A percentile compares a stretch with the other conserved stretches of the same genome.
phyloP scores from a whole-genome alignment of 768 basidiomycete species.

The Trametes sanguinea region DNA sequence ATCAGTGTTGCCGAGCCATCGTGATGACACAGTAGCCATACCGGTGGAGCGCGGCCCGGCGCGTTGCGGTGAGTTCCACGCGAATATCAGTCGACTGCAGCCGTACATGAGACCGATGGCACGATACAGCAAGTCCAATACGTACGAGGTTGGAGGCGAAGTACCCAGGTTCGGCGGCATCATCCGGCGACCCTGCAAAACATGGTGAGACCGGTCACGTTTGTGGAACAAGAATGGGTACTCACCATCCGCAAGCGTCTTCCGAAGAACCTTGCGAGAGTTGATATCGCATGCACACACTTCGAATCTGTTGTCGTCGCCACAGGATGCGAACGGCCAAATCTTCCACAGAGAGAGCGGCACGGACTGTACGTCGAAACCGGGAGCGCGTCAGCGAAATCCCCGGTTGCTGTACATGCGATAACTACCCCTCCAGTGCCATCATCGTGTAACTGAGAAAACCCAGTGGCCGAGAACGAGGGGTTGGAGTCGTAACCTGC shows the following conservation, averaged over 20 bases:
- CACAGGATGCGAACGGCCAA: slow-evolving; percentile 52
- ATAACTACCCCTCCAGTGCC: slow-evolving; percentile 53
- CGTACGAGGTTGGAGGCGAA: slow-evolving; percentile 61
- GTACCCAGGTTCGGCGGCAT: slow-evolving; percentile 65
- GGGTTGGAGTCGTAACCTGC: slow-evolving; percentile 41
- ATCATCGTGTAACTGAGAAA: slow-evolving; percentile 62
- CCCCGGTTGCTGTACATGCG: too few species aligned
- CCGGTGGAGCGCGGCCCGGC: slow-evolving; percentile 60
- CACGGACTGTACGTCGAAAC: slow-evolving; percentile 38
- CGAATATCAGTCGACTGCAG: slow-evolving; percentile 54
- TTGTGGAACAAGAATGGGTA: neutral
- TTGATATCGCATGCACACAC: slow-evolving; percentile 50
- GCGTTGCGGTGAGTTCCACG: slow-evolving; percentile 61
- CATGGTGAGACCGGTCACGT: neutral
- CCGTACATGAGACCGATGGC: neutral
- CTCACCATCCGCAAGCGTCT: slow-evolving; percentile 48
- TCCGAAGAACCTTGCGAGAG: slow-evolving; percentile 49
- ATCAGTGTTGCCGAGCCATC: neutral
- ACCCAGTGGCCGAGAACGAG: slow-evolving; percentile 46
- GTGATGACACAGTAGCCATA: slow-evolving; percentile 29
- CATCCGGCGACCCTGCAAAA: slow-evolving; percentile 53
- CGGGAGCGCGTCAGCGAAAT: too few species aligned
- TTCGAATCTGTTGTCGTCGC: slow-evolving; percentile 42
- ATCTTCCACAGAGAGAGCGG: slow-evolving; percentile 65
- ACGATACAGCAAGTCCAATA: neutral